Evolutionary conservation across 176 grass and related monocot genomes (phyloP).

Genomic region (Elymus sibiricus): DNA sequence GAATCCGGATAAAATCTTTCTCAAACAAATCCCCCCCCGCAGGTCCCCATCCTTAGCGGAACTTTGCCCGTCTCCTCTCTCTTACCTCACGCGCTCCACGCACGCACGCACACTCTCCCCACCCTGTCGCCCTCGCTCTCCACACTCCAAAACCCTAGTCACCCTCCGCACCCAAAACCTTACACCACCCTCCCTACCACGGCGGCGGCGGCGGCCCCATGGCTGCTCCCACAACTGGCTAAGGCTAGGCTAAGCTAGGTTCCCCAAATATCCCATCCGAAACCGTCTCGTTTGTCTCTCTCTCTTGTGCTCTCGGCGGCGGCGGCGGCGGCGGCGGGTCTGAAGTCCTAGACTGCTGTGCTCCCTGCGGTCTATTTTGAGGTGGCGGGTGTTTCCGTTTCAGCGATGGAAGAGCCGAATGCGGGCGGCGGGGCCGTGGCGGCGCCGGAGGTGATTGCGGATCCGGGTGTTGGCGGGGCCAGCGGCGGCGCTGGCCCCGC

Average conservation of each 20-base stretch:
- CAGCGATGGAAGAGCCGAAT: slow-evolving; percentile 38
- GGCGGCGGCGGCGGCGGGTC: slow-evolving; percentile 11
- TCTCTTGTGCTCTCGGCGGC: background rate
- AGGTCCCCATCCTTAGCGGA: background rate
- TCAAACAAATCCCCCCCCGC: background rate
- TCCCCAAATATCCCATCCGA: background rate
- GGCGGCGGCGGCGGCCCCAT: slow-evolving; percentile 10
- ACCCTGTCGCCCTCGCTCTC: background rate
- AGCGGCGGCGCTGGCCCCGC: background rate
- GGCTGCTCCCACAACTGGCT: slow-evolving; percentile 21
- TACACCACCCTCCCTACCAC: background rate
- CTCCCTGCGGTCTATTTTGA: background rate
- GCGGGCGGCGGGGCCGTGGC: slow-evolving; percentile 7
- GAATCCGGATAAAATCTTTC: background rate
- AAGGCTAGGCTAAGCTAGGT: background rate
- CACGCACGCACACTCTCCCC: slow-evolving; percentile 37
- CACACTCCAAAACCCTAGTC: slow-evolving; percentile 55
- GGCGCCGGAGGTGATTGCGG: slow-evolving; percentile 17
- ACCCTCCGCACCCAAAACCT: slow-evolving; percentile 22
- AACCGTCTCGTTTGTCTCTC: background rate
- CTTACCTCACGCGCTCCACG: slow-evolving; percentile 34
- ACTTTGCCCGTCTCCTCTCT: background rate
- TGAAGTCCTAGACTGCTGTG: background rate
- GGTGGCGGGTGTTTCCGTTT: background rate
- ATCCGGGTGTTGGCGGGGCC: slow-evolving; percentile 4